These are phyloP conservation scores for Fusarium sp. DNA, from an alignment of 2,329 filamentous ascomycete genomes.

Conservation along the genomic window DNA sequence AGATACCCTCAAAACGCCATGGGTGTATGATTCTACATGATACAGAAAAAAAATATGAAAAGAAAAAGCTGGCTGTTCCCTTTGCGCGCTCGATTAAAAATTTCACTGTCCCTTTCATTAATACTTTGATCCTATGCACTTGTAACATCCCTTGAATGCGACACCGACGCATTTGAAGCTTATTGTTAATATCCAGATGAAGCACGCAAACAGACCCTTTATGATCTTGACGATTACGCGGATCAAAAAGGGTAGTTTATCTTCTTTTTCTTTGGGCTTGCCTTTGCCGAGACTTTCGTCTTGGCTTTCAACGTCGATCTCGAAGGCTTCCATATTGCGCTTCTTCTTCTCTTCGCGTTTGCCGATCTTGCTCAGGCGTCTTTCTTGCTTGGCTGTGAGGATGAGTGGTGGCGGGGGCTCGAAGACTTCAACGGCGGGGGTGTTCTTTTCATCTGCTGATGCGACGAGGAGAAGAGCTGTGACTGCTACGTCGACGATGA, in stretches of 20 bases:
- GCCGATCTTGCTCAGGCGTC: slow-evolving; percentile 47
- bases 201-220: slow-evolving; percentile 65
- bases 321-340: slow-evolving; percentile 65
- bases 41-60: slow-evolving; percentile 33
- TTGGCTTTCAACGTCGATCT: slow-evolving; percentile 72
- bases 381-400: slow-evolving; percentile 40
- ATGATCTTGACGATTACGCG: slow-evolving; percentile 62
- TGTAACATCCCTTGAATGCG: slow-evolving; percentile 63
- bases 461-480: slow-evolving; percentile 70
- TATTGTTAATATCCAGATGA: slow-evolving; percentile 68
- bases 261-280: slow-evolving; percentile 54
- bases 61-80: slow-evolving; percentile 11
- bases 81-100: slow-evolving; percentile 7
- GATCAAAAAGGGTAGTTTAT: slow-evolving; percentile 62
- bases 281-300: slow-evolving; percentile 56
- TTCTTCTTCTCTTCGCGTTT: slow-evolving; percentile 46
- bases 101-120: slow-evolving; percentile 39
- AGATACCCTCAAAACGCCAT: slow-evolving; percentile 43
- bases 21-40: slow-evolving; percentile 44
- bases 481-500: slow-evolving; percentile 71
- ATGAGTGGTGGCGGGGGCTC: slow-evolving; percentile 64
- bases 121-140: slow-evolving; percentile 60
- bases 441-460: slow-evolving; percentile 64
- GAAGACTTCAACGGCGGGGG: slow-evolving; percentile 60
- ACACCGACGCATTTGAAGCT: slow-evolving; percentile 64